Conservation (phyloP, 768 basidiomycete genomes). For the Tylopilus plumbeoviolaceoides region DNA sequence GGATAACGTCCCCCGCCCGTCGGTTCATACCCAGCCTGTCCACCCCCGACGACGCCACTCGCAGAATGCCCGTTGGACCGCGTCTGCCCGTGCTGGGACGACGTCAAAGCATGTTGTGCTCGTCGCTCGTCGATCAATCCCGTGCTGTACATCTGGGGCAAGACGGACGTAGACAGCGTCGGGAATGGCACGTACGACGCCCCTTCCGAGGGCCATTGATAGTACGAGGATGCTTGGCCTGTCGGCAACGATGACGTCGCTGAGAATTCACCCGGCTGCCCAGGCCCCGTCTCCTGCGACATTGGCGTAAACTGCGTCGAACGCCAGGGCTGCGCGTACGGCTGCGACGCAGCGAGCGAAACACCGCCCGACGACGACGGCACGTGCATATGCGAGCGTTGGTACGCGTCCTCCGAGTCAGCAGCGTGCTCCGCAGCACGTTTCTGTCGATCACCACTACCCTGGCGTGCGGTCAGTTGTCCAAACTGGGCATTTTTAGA, state of each 20-base stretch:
- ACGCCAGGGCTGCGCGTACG: constrained; percentile 29
- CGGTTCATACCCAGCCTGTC: constrained; percentile 19
- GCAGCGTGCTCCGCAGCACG: constrained; percentile 54
- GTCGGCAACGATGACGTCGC: constrained; percentile 6
- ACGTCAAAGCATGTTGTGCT: constrained; percentile 3
- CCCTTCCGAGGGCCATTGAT: constrained; percentile 43
- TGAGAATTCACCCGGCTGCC: constrained; percentile 11
- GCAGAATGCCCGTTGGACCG: constrained; percentile 16
- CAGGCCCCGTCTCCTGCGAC: constrained; percentile 4
- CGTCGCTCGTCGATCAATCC: constrained; percentile 57
- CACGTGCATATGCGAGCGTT: constrained; percentile 20
- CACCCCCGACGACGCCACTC: constrained; percentile 4
- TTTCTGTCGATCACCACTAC: constrained; percentile 43
- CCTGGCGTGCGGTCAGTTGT: constrained; percentile 11
- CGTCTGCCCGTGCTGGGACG: constrained; percentile 16
- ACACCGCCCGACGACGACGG: constrained; percentile 3
- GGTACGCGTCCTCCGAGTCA: constrained; percentile 34
- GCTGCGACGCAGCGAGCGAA: constrained; percentile 9
- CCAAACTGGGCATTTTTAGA: constrained; percentile 2
- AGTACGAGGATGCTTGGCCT: constrained; percentile 30
- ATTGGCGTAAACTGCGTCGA: constrained; percentile 20
- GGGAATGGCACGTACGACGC: constrained; percentile 34
- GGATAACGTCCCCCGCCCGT: constrained; percentile 36
- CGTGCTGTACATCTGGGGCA: constrained; percentile 74
- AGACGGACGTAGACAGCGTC: constrained; percentile 64